Base-by-base conservation (phyloP, 2,329 filamentous ascomycete species). In the Botrytis hyacinthi region DNA sequence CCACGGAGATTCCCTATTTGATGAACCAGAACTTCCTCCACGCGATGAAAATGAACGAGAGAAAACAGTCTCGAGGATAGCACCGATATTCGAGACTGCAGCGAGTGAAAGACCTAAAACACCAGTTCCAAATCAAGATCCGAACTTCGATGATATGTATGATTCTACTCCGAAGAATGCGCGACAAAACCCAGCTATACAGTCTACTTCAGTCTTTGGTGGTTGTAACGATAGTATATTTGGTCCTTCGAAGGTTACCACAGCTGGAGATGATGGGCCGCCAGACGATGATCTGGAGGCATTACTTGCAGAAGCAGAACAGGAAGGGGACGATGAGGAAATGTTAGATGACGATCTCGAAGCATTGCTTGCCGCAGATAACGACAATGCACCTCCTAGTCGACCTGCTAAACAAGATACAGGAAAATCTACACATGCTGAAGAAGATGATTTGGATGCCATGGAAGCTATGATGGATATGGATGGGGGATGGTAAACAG, bases 381-480 rank as follows among this genome's bases (percentile, higher is more conserved):
- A 73, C 77, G 80, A 48, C 79, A 60, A 69, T 40, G 59, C 44
- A 54, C 48, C 26, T 59, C 35, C 46, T 37, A n/a, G 5, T 63
- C 40, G 32, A 35, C 48, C 40, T 60, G 16, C 62, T 26, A 57
- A 77, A 71, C 37, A 62, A 46, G n/a, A 62, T 14, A 32, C 35
- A 37, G 26, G 26, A 44, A 54, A 66, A 10, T 29, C 59, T 20
- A 22, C 81, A 40, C 81, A 82, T 42, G 59, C 32, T 46, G 51
- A 63, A 26, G 57, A 26, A 2, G 62, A 72, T 26, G 44, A 73
- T 65, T 78, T 81, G 16, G 81, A 82, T 40, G 82, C 83, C 44
- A 75, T 83, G 80, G 90, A 89, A 75, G 90, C 87, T 1, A 90
- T 93, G 88, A 69, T 72, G 87, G 84, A 75, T 67, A 70, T 70